These are phyloP conservation scores for Ophiosphaerella herpotricha DNA, from an alignment of 2,329 filamentous ascomycete genomes.

Conservation along the genomic window DNA sequence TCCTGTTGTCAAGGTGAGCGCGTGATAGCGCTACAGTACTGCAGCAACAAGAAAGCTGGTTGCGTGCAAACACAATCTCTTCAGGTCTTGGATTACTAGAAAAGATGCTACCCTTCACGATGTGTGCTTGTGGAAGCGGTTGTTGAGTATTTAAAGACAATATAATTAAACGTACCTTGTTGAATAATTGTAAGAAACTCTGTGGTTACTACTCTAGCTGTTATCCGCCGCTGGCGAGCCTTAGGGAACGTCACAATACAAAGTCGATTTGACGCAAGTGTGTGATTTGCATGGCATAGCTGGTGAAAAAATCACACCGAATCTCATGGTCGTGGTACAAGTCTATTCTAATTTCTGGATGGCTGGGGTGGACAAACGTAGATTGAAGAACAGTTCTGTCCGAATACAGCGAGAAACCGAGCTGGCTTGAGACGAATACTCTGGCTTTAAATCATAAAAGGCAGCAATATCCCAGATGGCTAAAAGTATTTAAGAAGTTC, in stretches of 20 bases:
- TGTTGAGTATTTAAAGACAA: too few relatives aligned
- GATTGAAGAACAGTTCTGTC: too few relatives aligned
- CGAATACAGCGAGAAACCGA: too few relatives aligned
- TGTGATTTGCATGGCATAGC: not conserved
- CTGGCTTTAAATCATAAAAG: too few relatives aligned
- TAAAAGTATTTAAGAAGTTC: too few relatives aligned
- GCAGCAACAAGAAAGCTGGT: slow-evolving; percentile 8
- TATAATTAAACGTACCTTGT: too few relatives aligned
- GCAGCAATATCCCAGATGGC: too few relatives aligned
- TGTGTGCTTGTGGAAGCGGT: too few relatives aligned
- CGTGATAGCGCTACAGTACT: slow-evolving; percentile 23
- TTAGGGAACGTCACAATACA: slow-evolving; percentile 13
- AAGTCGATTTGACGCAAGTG: not conserved
- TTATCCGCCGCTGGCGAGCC: slow-evolving; percentile 4
- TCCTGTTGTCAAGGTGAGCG: slow-evolving; percentile 9
- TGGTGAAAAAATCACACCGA: slow-evolving; percentile 3
- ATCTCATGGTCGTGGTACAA: slow-evolving; percentile 7
- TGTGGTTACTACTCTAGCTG: slow-evolving; percentile 2
- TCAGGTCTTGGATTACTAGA: not conserved
- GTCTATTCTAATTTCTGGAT: slow-evolving; percentile 1
- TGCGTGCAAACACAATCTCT: not conserved
- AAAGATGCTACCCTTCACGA: too few relatives aligned
- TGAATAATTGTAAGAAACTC: too few relatives aligned
- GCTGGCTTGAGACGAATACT: too few relatives aligned
- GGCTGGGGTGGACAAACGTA: not conserved